Evolutionary conservation across 495 filamentous ascomycete genomes (phyloP).

Genomic region (Lasiosphaeris hirsuta): DNA sequence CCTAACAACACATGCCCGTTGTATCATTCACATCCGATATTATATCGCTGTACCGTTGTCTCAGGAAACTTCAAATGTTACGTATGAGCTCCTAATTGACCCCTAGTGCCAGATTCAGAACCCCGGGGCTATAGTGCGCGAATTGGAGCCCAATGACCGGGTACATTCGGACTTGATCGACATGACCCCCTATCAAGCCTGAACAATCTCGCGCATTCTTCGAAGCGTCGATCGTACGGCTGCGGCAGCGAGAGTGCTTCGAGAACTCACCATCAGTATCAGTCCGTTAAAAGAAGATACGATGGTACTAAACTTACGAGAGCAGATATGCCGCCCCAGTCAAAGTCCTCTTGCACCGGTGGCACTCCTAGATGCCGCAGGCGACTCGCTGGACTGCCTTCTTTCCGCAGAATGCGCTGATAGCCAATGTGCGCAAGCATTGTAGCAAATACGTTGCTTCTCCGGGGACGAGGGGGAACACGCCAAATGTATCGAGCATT

Average conservation of each 20-base stretch:
- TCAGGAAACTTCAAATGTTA: too few species aligned
- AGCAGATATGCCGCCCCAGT: constrained; percentile 90
- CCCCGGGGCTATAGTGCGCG: too few species aligned
- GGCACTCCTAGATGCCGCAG: constrained; percentile 90
- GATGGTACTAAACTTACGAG: constrained; percentile 61
- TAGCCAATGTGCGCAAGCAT: not conserved
- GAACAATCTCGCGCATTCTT: constrained; percentile 87
- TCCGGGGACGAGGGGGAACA: not conserved
- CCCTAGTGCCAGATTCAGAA: too few species aligned
- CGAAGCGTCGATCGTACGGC: constrained; percentile 89
- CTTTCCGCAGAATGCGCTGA: constrained; percentile 75
- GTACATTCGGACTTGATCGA: too few species aligned
- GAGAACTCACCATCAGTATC: constrained; percentile 1
- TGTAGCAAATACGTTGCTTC: not conserved
- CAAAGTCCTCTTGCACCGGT: constrained; percentile 77
- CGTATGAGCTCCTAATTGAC: too few species aligned
- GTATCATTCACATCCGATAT: too few species aligned
- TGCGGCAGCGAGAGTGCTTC: constrained; percentile 83
- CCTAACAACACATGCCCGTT: too few species aligned
- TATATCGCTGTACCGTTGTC: too few species aligned
- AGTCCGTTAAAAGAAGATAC: constrained; percentile 12
- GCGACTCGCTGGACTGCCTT: constrained; percentile 81
- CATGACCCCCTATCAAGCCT: constrained; percentile 56
- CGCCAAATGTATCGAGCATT: constrained; percentile 76
- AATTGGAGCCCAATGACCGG: too few species aligned